Conservation (phyloP, 345 rosid species). For the Abelmoschus esculentus region DNA sequence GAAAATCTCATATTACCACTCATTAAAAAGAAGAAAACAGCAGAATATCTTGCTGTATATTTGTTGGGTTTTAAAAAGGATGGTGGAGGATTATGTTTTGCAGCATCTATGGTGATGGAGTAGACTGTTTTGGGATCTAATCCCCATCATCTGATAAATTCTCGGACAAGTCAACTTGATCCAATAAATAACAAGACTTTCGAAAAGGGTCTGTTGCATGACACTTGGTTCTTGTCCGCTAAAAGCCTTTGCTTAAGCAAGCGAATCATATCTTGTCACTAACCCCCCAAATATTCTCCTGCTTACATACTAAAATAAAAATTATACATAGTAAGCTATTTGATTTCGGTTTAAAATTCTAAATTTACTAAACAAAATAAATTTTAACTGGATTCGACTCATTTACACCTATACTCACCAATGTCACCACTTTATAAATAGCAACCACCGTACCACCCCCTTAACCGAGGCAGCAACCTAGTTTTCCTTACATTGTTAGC, state of each 20-base stretch:
- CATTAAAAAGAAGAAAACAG: background rate
- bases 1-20: conserved; percentile 18
- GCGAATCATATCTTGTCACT: conserved; percentile 30
- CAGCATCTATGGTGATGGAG: conserved; percentile 19
- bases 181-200: conserved; percentile 13
- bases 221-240: conserved; percentile 10
- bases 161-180: conserved; percentile 20
- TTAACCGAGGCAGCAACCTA: conserved; percentile 19
- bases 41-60: conserved; percentile 24
- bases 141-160: conserved; percentile 35
- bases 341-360: background rate
- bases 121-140: conserved; percentile 27
- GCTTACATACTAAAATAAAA: background rate
- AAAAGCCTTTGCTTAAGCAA: conserved; percentile 24
- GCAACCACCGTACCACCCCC: conserved; percentile 22
- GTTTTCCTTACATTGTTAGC: background rate
- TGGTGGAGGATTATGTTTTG: background rate
- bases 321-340: background rate
- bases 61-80: conserved; percentile 9
- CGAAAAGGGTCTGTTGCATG: background rate
- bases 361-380: background rate
- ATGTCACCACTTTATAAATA: conserved; percentile 31
- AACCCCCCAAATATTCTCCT: conserved; percentile 16
- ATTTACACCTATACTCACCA: conserved; percentile 6
- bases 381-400: background rate